Percentiles rank a stretch among this genome's conserved stretches.
These are phyloP conservation scores for Monotropa hypopitys DNA, from an alignment of 179 eudicot genomes.

Conservation along the genomic window DNA sequence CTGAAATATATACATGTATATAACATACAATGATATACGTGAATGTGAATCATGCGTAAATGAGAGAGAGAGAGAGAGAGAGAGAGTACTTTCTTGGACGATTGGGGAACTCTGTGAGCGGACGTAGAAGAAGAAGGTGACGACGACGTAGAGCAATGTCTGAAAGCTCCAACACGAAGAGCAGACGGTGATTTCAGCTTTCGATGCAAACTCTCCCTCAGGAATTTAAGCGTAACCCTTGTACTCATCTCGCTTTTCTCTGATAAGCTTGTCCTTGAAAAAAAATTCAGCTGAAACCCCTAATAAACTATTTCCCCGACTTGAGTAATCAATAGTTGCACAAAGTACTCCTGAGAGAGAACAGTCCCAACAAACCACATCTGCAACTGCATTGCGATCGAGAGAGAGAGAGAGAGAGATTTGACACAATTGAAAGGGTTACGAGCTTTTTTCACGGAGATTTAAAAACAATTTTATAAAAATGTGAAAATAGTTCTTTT, in stretches of 20 bases:
- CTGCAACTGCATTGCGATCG: neutral
- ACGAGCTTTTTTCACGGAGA: neutral
- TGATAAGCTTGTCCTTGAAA: neutral
- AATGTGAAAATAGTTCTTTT: too few relatives aligned
- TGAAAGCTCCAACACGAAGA: neutral
- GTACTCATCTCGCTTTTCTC: slow-evolving; percentile 8
- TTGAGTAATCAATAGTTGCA: neutral
- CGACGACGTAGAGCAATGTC: slow-evolving; percentile 11
- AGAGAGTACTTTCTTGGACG: slow-evolving; percentile 25
- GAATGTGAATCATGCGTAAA: neutral
- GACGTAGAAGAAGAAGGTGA: slow-evolving; percentile 14
- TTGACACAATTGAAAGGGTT: too few relatives aligned
- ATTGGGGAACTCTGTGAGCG: slow-evolving; percentile 22
- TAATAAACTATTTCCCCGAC: neutral
- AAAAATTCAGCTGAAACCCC: neutral
- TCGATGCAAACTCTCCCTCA: slow-evolving; percentile 10
- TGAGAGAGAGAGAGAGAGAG: neutral
- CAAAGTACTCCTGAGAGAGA: neutral
- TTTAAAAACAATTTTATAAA: too few relatives aligned
- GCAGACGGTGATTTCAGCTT: slow-evolving; percentile 5
- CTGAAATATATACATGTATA: neutral
- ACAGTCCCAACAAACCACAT: neutral
- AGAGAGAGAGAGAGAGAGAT: neutral
- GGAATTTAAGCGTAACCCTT: slow-evolving; percentile 9
- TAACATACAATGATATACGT: neutral